Evolutionary conservation across 1,284 basidiomycete genomes (phyloP).

Genomic region (Puccinia hordei): DNA sequence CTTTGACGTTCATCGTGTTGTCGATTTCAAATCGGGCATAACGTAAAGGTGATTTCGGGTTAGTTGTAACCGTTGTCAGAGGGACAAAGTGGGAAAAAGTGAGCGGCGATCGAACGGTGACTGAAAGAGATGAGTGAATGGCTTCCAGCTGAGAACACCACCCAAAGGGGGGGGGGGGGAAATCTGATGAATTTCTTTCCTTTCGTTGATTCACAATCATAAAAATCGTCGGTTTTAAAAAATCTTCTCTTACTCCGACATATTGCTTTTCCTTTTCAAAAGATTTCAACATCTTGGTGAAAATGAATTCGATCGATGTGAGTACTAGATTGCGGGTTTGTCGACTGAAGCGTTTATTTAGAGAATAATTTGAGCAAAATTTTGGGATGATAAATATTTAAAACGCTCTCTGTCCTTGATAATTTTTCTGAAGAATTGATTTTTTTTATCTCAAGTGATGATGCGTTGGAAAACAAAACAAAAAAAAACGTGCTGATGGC

Average conservation of each 20-base stretch:
- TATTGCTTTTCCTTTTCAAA: not conserved
- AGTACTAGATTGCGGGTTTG: conserved; percentile 8
- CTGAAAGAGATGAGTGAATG: conserved; percentile 1
- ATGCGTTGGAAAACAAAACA: not conserved
- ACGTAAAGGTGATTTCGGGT: not conserved
- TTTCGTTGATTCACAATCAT: not conserved
- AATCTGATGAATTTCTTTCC: not conserved
- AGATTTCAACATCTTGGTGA: conserved; percentile 15
- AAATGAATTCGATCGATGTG: conserved; percentile 23
- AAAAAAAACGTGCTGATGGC: too few relatives aligned
- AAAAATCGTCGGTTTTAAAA: not conserved
- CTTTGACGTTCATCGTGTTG: not conserved
- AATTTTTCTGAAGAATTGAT: not conserved
- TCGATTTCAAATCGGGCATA: not conserved
- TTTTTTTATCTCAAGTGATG: not conserved
- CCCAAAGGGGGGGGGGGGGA: too few relatives aligned
- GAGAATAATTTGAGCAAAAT: not conserved
- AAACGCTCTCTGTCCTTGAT: not conserved
- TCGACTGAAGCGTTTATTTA: not conserved
- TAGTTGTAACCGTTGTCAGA: not conserved
- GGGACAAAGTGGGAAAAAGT: not conserved
- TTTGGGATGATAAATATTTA: not conserved
- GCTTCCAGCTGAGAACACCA: conserved; percentile 1
- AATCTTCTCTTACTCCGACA: conserved; percentile 5
- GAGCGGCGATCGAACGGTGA: not conserved